phyloP scores from a whole-genome alignment of 1,284 basidiomycete genomes.

The Ustanciosporium gigantosporum region DNA sequence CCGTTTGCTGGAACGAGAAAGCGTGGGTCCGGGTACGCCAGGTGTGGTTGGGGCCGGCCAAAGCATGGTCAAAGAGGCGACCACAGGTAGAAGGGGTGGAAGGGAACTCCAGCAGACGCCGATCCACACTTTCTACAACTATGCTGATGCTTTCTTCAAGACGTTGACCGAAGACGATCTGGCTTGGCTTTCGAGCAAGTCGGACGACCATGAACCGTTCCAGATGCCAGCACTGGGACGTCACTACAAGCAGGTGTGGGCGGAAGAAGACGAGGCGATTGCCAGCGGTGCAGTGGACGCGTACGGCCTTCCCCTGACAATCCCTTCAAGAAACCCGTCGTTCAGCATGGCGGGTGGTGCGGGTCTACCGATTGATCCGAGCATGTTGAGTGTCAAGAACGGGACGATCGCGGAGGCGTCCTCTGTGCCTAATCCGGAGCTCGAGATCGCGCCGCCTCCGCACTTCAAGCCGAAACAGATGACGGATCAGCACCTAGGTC shows the following conservation, averaged over 20 bases:
- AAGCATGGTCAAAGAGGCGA: conserved; percentile 38
- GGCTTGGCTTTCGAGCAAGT: conserved; percentile 61
- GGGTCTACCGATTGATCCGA: conserved; percentile 23
- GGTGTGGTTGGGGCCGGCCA: conserved; percentile 34
- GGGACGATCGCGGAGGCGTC: conserved; percentile 8
- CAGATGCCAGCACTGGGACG: conserved; percentile 82
- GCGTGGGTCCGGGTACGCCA: conserved; percentile 37
- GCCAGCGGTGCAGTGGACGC: conserved; percentile 54
- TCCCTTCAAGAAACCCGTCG: conserved; percentile 16
- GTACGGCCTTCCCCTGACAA: conserved; percentile 22
- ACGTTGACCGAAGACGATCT: conserved; percentile 60
- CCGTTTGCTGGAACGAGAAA: conserved; percentile 34
- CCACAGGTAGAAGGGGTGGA: conserved; percentile 36
- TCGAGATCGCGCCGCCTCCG: conserved; percentile 35
- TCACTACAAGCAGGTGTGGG: conserved; percentile 86
- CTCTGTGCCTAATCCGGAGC: conserved; percentile 8
- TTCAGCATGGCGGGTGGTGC: conserved; percentile 14
- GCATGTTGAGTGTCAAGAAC: conserved; percentile 6
- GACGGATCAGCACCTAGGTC: conserved; percentile 45
- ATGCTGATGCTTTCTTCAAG: conserved; percentile 58
- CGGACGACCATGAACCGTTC: conserved; percentile 82
- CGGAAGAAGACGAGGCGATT: conserved; percentile 74
- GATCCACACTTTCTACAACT: conserved; percentile 54
- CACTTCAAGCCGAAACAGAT: conserved; percentile 40
- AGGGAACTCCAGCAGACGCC: conserved; percentile 55